These are phyloP conservation scores for Diaporthe sp. DNA, from an alignment of 2,329 filamentous ascomycete genomes.

Conservation along the genomic window DNA sequence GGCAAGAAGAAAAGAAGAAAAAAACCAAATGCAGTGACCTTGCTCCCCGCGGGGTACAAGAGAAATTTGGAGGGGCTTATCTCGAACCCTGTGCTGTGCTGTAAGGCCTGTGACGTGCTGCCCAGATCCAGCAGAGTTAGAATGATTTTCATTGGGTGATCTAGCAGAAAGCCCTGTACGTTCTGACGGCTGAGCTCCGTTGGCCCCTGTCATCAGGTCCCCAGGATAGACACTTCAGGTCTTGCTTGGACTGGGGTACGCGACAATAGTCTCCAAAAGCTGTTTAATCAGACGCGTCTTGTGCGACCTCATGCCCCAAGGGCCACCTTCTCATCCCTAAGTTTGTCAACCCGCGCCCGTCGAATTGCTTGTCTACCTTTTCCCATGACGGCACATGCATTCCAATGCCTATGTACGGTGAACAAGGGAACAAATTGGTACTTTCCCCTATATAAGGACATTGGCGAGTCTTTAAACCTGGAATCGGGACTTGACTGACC, in stretches of 20 bases:
- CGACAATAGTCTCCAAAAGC: slow-evolving; percentile 8
- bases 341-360: not conserved
- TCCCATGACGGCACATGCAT: slow-evolving; percentile 16
- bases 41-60: slow-evolving; percentile 32
- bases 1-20: not conserved
- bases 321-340: not conserved
- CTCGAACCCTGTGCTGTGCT: slow-evolving; percentile 26
- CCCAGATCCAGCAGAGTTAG: slow-evolving; percentile 7
- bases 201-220: not conserved
- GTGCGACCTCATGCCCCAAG: slow-evolving; percentile 7
- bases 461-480: not conserved
- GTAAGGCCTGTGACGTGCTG: slow-evolving; percentile 30
- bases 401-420: slow-evolving; percentile 78
- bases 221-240: not conserved
- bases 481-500: slow-evolving; percentile 33
- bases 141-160: slow-evolving; percentile 8
- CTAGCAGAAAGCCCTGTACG: not conserved
- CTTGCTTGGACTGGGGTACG: slow-evolving; percentile 15
- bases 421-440: slow-evolving; percentile 87
- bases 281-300: slow-evolving; percentile 11
- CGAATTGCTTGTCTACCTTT: not conserved
- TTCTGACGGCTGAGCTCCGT: not conserved
- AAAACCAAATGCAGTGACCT: not conserved
- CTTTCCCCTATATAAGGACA: slow-evolving; percentile 38
- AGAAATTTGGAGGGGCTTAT: slow-evolving; percentile 30